Evolutionary conservation across 169 alveolate species (phyloP), one percentile per base, ranked within the genome.

Genomic region (Plasmodium falciparum): DNA sequence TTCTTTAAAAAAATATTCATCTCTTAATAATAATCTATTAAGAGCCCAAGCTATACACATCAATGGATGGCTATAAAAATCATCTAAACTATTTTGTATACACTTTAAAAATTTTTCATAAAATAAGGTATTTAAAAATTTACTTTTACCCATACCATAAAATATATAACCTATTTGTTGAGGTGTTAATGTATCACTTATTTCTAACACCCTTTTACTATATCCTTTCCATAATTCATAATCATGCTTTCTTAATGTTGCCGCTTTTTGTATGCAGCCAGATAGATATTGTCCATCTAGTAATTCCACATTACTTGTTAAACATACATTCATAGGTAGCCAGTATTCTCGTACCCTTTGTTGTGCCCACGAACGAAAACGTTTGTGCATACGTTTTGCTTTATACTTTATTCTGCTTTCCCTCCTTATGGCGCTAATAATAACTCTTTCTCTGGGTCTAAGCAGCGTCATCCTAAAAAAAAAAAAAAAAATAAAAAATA

Each of bases 291-390:
- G 92, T 1, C 96, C 96, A 73, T 93, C 97, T 97, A 95, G 90
- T 58, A 93, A 63, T 29, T 92, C 89, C 22, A 91, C 88, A 20
- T 95, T 95, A 24, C 93, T 90, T 61, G 93, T 95, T 63, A 95
- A 74, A 13, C 95, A 95, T 3, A 94, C 96, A 88, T 92, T 93
- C 91, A 88, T 92, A n/a, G 97, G 97, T 74, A 95, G 56, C 97
- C 97, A 95, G 80, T 92, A 95, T 73, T 94, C 94, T 26, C 97
- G 88, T 8, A 93, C 93, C 67, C 97, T 95, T 74, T 95, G 97
- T 85, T 95, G 97, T 13, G 97, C 88, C 97, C 97, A 95, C 20
- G 97, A 94, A 2, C 97, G 96, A 80, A 95, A 95, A 13, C 97
- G 92, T 63, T 95, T 95, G 75, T 95, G 97, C 91, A 95, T 90